Evolutionary conservation across 2,329 filamentous ascomycete genomes (phyloP).

Genomic region (Whalleya microplaca): DNA sequence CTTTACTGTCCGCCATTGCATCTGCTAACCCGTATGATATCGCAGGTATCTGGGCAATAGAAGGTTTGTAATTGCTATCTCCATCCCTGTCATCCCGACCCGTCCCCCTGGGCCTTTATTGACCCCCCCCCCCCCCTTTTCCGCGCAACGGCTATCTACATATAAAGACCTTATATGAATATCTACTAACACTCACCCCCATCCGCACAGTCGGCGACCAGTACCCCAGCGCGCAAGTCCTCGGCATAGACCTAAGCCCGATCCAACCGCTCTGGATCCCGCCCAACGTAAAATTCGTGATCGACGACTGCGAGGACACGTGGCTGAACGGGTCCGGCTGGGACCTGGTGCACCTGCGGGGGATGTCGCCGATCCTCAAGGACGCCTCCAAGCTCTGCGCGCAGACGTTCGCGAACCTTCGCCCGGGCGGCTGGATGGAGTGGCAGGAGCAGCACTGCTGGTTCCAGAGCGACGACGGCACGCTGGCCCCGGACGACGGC

Average conservation of each 20-base stretch:
- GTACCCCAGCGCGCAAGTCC: conserved; percentile 26
- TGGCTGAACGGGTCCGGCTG: conserved; percentile 52
- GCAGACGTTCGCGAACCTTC: conserved; percentile 43
- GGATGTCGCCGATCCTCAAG: conserved; percentile 54
- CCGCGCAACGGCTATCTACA: conserved; percentile 11
- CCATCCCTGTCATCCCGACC: neutral
- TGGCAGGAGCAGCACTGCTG: conserved; percentile 50
- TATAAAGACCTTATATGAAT: conserved; percentile 53
- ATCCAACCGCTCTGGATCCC: conserved; percentile 43
- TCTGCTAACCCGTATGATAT: conserved; percentile 6
- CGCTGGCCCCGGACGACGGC: conserved; percentile 46
- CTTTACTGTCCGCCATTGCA: neutral
- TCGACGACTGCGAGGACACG: conserved; percentile 56
- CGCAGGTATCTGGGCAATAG: conserved; percentile 56
- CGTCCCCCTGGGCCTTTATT: neutral
- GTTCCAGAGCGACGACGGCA: conserved; percentile 46
- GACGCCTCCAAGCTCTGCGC: conserved; percentile 53
- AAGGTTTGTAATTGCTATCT: conserved; percentile 37
- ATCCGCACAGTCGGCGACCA: conserved; percentile 20
- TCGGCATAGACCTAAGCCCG: conserved; percentile 30
- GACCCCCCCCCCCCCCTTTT: no score
- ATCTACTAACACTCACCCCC: conserved; percentile 57
- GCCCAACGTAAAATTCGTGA: conserved; percentile 55
- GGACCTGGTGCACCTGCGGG: conserved; percentile 56
- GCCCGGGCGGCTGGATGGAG: conserved; percentile 56